These are phyloP conservation scores for Immersiporthe knoxdaviesiana DNA, from an alignment of 2,329 filamentous ascomycete genomes.

Conservation along the genomic window DNA sequence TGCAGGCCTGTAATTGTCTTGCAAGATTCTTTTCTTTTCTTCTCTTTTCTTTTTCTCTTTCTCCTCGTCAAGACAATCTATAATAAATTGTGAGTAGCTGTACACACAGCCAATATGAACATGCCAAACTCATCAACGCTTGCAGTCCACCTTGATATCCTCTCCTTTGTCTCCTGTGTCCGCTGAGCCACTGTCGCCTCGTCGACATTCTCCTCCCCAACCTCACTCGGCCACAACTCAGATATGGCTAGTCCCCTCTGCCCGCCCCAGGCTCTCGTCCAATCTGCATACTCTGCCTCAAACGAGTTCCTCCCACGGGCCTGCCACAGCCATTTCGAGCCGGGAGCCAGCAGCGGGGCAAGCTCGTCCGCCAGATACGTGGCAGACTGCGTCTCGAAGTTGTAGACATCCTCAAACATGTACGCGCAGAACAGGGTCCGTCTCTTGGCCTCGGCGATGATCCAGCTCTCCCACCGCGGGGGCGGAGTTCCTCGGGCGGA, in stretches of 20 bases:
- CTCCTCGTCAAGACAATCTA: neutral
- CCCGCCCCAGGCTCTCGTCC: neutral
- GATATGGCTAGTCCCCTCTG: neutral
- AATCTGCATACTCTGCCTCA: slow-evolving; percentile 1
- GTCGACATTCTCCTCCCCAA: neutral
- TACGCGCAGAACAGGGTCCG: slow-evolving; percentile 57
- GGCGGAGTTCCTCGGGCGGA: slow-evolving; percentile 40
- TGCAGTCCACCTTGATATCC: neutral
- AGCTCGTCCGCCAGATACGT: slow-evolving; percentile 17
- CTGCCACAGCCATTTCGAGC: slow-evolving; percentile 9
- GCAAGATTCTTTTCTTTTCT: too few relatives aligned
- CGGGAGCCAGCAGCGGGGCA: slow-evolving; percentile 3
- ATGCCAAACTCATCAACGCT: slow-evolving; percentile 15
- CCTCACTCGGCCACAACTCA: neutral
- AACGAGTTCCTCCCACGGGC: neutral
- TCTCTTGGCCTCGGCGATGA: slow-evolving; percentile 55
- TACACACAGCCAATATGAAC: slow-evolving; percentile 15
- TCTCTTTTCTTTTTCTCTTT: too few relatives aligned
- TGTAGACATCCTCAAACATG: slow-evolving; percentile 45
- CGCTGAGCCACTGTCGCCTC: neutral
- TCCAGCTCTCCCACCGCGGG: slow-evolving; percentile 58
- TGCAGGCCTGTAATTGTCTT: neutral
- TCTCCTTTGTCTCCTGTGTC: neutral
- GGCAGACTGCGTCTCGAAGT: slow-evolving; percentile 1
- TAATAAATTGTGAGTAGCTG: neutral